phyloP scores from a whole-genome alignment of 768 basidiomycete genomes.

The Gloeostereum incarnatum region DNA sequence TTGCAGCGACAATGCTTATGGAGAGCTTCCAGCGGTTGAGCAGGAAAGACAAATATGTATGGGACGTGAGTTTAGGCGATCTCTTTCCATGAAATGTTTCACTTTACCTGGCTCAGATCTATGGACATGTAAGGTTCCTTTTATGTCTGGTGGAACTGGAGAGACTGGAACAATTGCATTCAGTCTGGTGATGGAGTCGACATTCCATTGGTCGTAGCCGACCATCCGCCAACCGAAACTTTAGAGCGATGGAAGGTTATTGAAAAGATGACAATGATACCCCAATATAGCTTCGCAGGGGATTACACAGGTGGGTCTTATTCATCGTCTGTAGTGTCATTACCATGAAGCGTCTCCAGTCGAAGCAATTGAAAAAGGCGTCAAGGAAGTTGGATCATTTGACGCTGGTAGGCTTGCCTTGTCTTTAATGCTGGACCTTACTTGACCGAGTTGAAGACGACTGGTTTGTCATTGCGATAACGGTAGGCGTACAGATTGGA shows the following conservation, averaged over 20 bases:
- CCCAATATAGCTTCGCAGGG: conserved; percentile 62
- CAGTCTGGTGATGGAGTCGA: conserved; percentile 59
- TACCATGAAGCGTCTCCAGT: conserved; percentile 23
- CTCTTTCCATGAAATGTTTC: background rate
- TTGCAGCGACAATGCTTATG: conserved; percentile 62
- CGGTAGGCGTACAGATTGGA: conserved; percentile 19
- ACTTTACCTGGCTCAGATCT: conserved; percentile 31
- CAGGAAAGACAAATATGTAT: conserved; percentile 63
- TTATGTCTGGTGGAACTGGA: background rate
- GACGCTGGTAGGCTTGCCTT: conserved; percentile 38
- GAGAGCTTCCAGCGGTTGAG: conserved; percentile 58
- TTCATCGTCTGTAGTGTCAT: background rate
- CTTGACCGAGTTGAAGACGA: conserved; percentile 31
- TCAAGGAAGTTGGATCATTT: conserved; percentile 48
- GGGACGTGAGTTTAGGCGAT: conserved; percentile 60
- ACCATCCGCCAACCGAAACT: conserved; percentile 40
- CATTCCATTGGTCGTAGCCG: conserved; percentile 39
- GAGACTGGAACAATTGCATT: background rate
- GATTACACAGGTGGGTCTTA: conserved; percentile 45
- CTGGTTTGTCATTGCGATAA: conserved; percentile 65
- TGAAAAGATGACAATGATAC: conserved; percentile 61
- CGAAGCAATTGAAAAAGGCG: conserved; percentile 56
- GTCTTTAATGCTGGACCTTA: background rate
- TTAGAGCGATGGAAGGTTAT: conserved; percentile 56
- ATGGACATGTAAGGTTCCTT: conserved; percentile 43